Base-by-base conservation (phyloP, 768 basidiomycete genomes). In the Russula sp. region DNA sequence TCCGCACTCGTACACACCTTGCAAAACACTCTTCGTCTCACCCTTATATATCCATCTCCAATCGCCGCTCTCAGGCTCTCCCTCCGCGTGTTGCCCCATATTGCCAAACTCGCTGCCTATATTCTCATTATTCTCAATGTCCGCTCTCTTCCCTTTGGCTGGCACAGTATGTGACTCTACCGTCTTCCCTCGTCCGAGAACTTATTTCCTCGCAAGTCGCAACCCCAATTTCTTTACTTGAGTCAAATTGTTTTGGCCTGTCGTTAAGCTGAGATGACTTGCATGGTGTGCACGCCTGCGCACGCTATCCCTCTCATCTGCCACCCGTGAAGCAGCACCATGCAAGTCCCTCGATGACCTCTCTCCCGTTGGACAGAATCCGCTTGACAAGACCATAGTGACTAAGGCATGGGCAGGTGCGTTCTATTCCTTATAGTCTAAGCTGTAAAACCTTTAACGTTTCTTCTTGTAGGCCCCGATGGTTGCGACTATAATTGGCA, bases 401-500 rank as follows among this genome's bases (percentile, higher is more conserved):
- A 53, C 34, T 6, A 68, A 69, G 40, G 57, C 57, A 1, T 69
- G 69, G 62, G 73, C 73, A 3, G 58, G 67, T 59, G 6, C 11
- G 59, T 56, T 47, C 0, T 47, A 13, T 8, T 7, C 9, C 18
- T 11, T 10, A 20, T 6, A 3, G 8, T 7, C 22, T 39, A 18
- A n/a, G 32, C 16, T n/a, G 20, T 16, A 3, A 14, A 22, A 20
- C 6, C 7, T 3, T 51, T 59, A 27, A 2, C 22, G 1, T 32
- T 6, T 22, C 18, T 10, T 14, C 4, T 27, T 27, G 22, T 2
- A 88, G 87, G 79, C 60, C 67, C 85, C 7, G 89, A 91, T 65
- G 90, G 91, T 49, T 79, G 80, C 49, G 91, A 93, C 72, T 85
- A 85, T 68, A 84, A 88, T 70, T 71, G 80, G 13, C 91, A 93